Conservation (phyloP, 2,329 filamentous ascomycete species). For the Aspergillus novoparasiticus region DNA sequence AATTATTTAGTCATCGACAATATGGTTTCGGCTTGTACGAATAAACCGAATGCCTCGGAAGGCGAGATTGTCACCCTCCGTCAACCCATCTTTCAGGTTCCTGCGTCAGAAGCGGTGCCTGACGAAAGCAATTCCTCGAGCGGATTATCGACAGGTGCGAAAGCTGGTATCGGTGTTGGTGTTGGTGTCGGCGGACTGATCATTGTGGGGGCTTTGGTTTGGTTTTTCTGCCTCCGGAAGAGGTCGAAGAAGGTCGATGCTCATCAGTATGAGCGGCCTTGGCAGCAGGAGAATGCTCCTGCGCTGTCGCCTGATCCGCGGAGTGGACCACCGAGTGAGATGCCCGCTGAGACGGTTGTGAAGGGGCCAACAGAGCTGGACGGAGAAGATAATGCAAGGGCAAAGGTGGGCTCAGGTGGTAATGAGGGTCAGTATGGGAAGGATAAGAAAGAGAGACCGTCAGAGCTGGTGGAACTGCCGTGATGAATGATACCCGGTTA, state of each 20-base stretch:
- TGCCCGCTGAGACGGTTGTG: neutral
- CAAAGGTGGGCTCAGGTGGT: neutral
- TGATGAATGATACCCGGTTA: neutral
- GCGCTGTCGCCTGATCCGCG: neutral
- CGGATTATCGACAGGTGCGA: neutral
- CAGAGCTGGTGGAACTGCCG: neutral
- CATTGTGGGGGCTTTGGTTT: neutral
- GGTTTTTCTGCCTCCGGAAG: neutral
- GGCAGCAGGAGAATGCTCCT: neutral
- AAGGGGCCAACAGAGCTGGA: neutral
- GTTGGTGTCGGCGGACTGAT: neutral
- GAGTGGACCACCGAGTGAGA: neutral
- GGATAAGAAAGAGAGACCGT: neutral
- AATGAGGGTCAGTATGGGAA: neutral
- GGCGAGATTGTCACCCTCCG: neutral
- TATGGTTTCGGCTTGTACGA: neutral
- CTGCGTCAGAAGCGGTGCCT: neutral
- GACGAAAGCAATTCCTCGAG: neutral
- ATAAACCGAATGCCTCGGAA: neutral
- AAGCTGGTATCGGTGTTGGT: neutral
- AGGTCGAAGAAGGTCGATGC: neutral
- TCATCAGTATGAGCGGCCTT: neutral
- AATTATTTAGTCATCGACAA: neutral
- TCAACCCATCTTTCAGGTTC: neutral
- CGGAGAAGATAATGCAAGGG: neutral